A percentile compares a stretch with the other conserved stretches of the same genome.
Evolutionary conservation across 2,329 filamentous ascomycete species (phyloP).

Genomic region (Penicillium griseofulvum): DNA sequence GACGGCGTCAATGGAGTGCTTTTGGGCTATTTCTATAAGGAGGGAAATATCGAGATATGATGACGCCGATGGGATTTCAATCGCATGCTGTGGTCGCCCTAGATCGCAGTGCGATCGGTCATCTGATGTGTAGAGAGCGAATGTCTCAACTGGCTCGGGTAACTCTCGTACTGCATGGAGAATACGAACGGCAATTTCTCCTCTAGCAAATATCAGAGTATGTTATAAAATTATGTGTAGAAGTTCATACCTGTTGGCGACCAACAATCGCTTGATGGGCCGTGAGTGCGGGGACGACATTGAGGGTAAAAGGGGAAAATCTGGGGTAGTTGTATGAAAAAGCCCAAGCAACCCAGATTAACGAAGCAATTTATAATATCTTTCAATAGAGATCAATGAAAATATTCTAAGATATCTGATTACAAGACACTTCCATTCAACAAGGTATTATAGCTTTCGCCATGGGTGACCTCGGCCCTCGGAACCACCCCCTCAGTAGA

Average conservation of each 20-base stretch:
- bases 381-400: not conserved
- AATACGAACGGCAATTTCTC: slow-evolving; percentile 63
- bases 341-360: too few species aligned
- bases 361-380: not conserved
- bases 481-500: slow-evolving; percentile 13
- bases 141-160: slow-evolving; percentile 50
- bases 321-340: slow-evolving; percentile 4
- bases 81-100: slow-evolving; percentile 47
- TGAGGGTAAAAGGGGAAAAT: slow-evolving; percentile 2
- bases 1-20: slow-evolving; percentile 54
- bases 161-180: slow-evolving; percentile 60
- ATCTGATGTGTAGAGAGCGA: slow-evolving; percentile 54
- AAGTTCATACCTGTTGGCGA: slow-evolving; percentile 51
- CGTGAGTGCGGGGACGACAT: slow-evolving; percentile 26
- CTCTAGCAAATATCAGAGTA: slow-evolving; percentile 41
- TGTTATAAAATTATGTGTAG: not conserved
- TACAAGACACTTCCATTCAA: not conserved
- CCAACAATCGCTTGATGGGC: slow-evolving; percentile 51
- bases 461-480: slow-evolving; percentile 11
- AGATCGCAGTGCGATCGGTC: slow-evolving; percentile 56
- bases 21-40: slow-evolving; percentile 49
- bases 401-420: not conserved
- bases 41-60: slow-evolving; percentile 54
- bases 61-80: slow-evolving; percentile 51
- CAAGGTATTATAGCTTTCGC: slow-evolving; percentile 1